Evolutionary conservation across 148 eudicot genomes (phyloP).

Genomic region (Camellia sinensis): DNA sequence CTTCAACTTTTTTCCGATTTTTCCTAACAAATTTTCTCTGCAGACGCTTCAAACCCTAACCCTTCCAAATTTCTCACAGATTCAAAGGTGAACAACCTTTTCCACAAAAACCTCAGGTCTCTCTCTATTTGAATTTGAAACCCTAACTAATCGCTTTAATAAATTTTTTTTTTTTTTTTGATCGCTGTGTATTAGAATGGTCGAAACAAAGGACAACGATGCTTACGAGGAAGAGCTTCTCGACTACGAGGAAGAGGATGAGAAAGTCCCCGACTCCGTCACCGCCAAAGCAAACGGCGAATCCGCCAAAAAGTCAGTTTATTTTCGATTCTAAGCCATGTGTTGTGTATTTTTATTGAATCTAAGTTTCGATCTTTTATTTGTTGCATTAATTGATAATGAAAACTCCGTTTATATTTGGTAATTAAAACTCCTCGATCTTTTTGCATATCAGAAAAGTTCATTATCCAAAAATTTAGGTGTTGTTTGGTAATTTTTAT

Average conservation of each 20-base stretch:
- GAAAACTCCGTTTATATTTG: neutral
- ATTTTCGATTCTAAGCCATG: neutral
- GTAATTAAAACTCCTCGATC: neutral
- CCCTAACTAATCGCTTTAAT: conserved; percentile 11
- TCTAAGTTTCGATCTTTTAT: neutral
- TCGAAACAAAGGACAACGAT: conserved; percentile 49
- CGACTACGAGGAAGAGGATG: conserved; percentile 60
- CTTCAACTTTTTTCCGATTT: conserved; percentile 3
- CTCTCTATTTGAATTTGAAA: neutral
- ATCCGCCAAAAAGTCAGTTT: conserved; percentile 46
- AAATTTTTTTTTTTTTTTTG: neutral
- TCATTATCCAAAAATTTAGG: neutral
- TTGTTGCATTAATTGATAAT: neutral
- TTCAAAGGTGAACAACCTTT: conserved; percentile 21
- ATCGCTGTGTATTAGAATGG: conserved; percentile 30
- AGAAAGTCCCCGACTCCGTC: conserved; percentile 47
- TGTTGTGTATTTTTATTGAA: neutral
- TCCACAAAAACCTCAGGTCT: neutral
- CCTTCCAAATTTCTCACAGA: conserved; percentile 13
- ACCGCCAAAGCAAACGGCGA: conserved; percentile 48
- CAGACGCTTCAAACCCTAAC: conserved; percentile 28
- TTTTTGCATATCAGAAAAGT: neutral
- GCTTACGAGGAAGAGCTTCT: conserved; percentile 63
- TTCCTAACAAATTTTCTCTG: conserved; percentile 23
- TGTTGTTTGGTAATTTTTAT: too few relatives aligned